Evolutionary conservation across 2,329 filamentous ascomycete species (phyloP), one percentile per base, ranked within the genome.

Genomic region (Knufia petricola): DNA sequence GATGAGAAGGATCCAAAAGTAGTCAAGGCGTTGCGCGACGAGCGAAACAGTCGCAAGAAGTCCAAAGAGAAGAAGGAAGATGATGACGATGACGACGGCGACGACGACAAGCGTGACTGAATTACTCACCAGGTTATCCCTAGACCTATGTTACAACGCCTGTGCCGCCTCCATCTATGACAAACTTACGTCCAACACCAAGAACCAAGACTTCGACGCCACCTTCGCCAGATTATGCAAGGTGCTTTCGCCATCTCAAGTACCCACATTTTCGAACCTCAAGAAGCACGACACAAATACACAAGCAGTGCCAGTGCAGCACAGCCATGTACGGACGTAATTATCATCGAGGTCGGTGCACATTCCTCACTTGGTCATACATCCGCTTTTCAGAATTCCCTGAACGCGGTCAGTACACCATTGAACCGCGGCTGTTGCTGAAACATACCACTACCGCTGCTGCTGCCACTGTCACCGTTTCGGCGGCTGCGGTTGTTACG

Each of bases 1-100:
- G 85, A 94, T 56, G 78, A 90, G 45, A 80, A 79, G 10, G 77
- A 83, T 58, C 75, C 84, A 54, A 68, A 64, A 49, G 75, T 79
- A 17, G 70, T 68, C 2, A 66, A 76, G 52, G 75, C 72, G 4
- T 59, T 79, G 52, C 70, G 69, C 52, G 67, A 77, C 32, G 71
- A 77, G 24, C 58, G 73, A 20, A 62, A 64, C 28, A 61, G 69
- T 46, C 66, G 66, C 50, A 61, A 67, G 36, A 62, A 58, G 37
- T 59, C 58, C 30, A 61, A 55, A 31, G 61, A 63, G 48, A 57
- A 53, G 26, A 55, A 57, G 17, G 63, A 66, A 32, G 59, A 64
- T 24, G 63, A 64, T 17, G 59, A 66, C 10, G 61, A 68, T 4
- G 66, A 69, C 6, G 52, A 62, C 6, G 58, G 59, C 15, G 52